Conservation (phyloP, 2,329 filamentous ascomycete genomes). For the Kalmusia sp. region DNA sequence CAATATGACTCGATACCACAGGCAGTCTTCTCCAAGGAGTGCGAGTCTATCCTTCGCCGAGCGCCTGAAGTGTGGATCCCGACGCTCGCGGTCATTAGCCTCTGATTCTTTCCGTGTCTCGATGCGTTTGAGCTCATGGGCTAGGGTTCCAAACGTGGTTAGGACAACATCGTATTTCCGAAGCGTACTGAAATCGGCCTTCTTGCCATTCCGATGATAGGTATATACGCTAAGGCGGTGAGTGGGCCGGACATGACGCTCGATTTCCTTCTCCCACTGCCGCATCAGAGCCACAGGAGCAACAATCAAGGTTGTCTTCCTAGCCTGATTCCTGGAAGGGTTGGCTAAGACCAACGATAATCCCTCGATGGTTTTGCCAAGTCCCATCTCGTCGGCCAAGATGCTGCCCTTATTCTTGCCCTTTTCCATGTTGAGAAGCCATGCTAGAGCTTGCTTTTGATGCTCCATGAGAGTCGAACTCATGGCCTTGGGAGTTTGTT, state of each 20-base stretch:
- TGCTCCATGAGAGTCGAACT: constrained; percentile 77
- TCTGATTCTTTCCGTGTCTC: constrained; percentile 57
- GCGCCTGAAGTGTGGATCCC: constrained; percentile 26
- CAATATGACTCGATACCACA: constrained; percentile 69
- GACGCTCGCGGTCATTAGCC: constrained; percentile 51
- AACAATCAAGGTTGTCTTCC: constrained; percentile 81
- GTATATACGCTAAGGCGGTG: constrained; percentile 71
- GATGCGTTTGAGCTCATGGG: constrained; percentile 69
- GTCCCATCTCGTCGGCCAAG: constrained; percentile 69
- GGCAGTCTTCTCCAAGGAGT: constrained; percentile 65
- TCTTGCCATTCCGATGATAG: constrained; percentile 68
- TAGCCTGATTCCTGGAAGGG: constrained; percentile 63
- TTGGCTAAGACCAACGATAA: constrained; percentile 77
- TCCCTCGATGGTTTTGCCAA: constrained; percentile 85
- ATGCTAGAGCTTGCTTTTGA: constrained; percentile 78
- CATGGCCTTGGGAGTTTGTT: constrained; percentile 74
- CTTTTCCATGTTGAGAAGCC: constrained; percentile 78
- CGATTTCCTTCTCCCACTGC: constrained; percentile 86
- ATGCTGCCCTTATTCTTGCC: constrained; percentile 77
- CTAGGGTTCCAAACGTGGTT: constrained; percentile 78
- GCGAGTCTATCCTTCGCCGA: constrained; percentile 31
- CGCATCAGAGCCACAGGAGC: constrained; percentile 80
- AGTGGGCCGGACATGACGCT: constrained; percentile 67
- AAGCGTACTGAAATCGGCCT: constrained; percentile 65
- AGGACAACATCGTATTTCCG: constrained; percentile 75